phyloP scores from a whole-genome alignment of 2,329 filamentous ascomycete species.

The Alternaria sp. region DNA sequence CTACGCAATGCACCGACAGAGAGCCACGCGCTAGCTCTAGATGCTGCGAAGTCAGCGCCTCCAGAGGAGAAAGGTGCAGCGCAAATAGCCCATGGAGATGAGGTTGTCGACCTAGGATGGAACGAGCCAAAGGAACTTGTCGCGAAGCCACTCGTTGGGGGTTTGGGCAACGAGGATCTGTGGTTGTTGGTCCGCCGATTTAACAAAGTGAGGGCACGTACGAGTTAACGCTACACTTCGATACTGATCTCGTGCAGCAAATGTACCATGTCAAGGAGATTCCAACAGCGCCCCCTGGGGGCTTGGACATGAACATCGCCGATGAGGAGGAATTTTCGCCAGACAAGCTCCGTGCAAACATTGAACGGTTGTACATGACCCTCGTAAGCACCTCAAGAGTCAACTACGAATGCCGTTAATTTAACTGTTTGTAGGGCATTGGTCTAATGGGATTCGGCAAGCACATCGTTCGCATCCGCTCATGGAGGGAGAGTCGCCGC shows the following conservation, averaged over 20 bases:
- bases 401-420: background rate
- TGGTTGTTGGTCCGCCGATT: slow-evolving; percentile 77
- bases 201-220: slow-evolving; percentile 65
- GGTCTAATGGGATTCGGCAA: slow-evolving; percentile 72
- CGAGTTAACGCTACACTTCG: background rate
- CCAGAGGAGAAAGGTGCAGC: slow-evolving; percentile 55
- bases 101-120: slow-evolving; percentile 75
- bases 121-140: slow-evolving; percentile 67
- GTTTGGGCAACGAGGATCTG: slow-evolving; percentile 74
- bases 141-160: slow-evolving; percentile 68
- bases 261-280: slow-evolving; percentile 76
- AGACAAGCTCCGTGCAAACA: slow-evolving; percentile 78
- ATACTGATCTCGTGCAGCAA: slow-evolving; percentile 56
- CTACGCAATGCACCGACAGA: slow-evolving; percentile 55
- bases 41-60: slow-evolving; percentile 45
- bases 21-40: slow-evolving; percentile 58
- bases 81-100: slow-evolving; percentile 55
- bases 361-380: slow-evolving; percentile 84
- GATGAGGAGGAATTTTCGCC: slow-evolving; percentile 86
- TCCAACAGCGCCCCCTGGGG: slow-evolving; percentile 66
- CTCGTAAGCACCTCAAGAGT: slow-evolving; percentile 55
- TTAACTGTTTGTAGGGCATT: slow-evolving; percentile 57
- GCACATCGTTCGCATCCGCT: slow-evolving; percentile 77
- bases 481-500: slow-evolving; percentile 76
- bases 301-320: slow-evolving; percentile 80